Evolutionary conservation across 2,329 filamentous ascomycete genomes (phyloP).

Genomic region (Penicillium sp.): DNA sequence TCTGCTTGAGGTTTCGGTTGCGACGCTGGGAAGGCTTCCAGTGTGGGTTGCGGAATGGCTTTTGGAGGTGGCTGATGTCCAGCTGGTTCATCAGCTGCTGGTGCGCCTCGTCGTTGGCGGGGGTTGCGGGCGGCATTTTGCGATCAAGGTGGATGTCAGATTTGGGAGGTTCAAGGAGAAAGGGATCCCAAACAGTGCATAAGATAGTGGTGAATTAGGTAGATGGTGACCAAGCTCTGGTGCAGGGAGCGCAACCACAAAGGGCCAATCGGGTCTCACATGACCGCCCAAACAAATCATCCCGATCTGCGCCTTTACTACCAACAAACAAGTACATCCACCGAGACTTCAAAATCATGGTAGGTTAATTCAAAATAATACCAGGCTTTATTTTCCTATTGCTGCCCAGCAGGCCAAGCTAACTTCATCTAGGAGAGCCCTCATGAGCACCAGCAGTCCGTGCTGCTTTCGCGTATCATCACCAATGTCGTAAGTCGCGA

Average conservation of each 20-base stretch:
- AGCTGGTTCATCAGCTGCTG: slow-evolving; percentile 85
- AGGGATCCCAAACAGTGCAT: background rate
- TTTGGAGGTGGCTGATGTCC: slow-evolving; percentile 82
- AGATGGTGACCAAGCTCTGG: background rate
- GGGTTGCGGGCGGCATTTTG: slow-evolving; percentile 61
- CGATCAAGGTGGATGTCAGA: background rate
- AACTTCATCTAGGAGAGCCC: slow-evolving; percentile 72
- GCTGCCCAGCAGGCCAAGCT: background rate
- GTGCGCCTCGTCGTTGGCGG: slow-evolving; percentile 78
- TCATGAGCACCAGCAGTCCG: slow-evolving; percentile 94
- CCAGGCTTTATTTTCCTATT: background rate
- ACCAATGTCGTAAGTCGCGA: slow-evolving; percentile 80
- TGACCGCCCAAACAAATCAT: slow-evolving; percentile 4
- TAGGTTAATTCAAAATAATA: background rate
- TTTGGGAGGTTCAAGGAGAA: background rate
- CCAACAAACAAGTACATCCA: background rate
- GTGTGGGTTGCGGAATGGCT: slow-evolving; percentile 83
- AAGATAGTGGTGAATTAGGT: background rate
- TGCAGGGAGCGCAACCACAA: background rate
- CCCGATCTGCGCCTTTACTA: background rate
- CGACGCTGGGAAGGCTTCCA: slow-evolving; percentile 94
- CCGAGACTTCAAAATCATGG: background rate
- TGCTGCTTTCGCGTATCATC: slow-evolving; percentile 91
- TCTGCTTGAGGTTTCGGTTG: slow-evolving; percentile 99
- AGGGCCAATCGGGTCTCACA: background rate